These are phyloP conservation scores for Blastomyces emzantsi DNA, from an alignment of 2,329 filamentous ascomycete genomes.

Conservation along the genomic window DNA sequence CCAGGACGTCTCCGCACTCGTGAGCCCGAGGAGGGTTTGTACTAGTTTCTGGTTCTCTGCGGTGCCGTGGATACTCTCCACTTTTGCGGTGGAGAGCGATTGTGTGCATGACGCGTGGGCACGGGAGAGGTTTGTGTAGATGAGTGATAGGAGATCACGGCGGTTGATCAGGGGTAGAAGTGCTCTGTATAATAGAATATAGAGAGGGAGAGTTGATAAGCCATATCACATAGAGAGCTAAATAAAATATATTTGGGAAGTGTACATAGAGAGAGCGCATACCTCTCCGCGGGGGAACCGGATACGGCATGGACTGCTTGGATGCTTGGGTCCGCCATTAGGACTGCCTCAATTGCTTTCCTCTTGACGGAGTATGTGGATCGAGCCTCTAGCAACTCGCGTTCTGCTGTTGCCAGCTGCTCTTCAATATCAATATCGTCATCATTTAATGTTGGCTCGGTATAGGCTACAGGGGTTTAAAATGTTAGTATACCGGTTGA, in stretches of 20 bases:
- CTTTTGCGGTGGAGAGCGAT: conserved; percentile 49
- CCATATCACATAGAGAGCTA: background rate
- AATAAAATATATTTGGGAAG: background rate
- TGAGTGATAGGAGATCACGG: conserved; percentile 58
- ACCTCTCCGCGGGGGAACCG: conserved; percentile 61
- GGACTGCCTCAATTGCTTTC: conserved; percentile 57
- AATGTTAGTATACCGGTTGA: background rate
- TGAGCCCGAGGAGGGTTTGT: conserved; percentile 53
- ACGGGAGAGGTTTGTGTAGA: conserved; percentile 51
- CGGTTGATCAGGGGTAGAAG: conserved; percentile 57
- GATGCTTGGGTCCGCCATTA: conserved; percentile 65
- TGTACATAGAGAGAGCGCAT: conserved; percentile 17
- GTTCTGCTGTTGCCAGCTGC: conserved; percentile 48
- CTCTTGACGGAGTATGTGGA: conserved; percentile 61
- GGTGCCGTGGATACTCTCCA: conserved; percentile 48
- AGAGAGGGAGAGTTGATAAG: background rate
- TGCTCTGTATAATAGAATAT: conserved; percentile 42
- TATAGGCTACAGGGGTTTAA: conserved; percentile 14
- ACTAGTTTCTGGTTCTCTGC: conserved; percentile 56
- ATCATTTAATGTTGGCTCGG: conserved; percentile 38
- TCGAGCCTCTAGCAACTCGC: conserved; percentile 59
- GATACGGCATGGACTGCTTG: conserved; percentile 65
- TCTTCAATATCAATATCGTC: conserved; percentile 45
- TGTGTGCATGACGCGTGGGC: conserved; percentile 45
- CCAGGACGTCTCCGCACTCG: conserved; percentile 45